Percentiles rank a stretch among this genome's conserved stretches.
Conservation (phyloP, 331 rosid genomes). For the Dryas integrifolia region DNA sequence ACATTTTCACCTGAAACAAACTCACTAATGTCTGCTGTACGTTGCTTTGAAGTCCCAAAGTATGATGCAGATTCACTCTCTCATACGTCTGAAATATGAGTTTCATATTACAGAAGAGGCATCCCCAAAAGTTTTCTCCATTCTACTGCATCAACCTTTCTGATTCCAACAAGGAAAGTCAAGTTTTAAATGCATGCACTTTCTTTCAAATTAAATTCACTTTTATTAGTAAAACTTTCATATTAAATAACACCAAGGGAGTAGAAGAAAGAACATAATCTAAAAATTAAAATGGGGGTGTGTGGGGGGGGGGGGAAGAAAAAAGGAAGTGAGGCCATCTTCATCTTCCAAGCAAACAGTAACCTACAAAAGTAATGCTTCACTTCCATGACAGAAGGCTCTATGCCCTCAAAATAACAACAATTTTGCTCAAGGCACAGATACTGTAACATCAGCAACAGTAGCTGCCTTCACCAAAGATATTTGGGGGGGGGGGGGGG, state of each 20-base stretch:
- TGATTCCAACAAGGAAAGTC: constrained; percentile 26
- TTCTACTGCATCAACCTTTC: constrained; percentile 35
- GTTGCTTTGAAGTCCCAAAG: constrained; percentile 31
- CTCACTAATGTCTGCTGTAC: constrained; percentile 22
- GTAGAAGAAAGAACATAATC: neutral
- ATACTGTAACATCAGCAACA: neutral
- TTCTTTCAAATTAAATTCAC: neutral
- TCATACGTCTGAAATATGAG: constrained; percentile 22
- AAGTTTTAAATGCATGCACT: neutral
- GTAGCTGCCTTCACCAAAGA: neutral
- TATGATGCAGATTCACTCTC: constrained; percentile 17
- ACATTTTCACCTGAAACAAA: constrained; percentile 60
- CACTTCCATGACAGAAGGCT: neutral
- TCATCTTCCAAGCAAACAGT: neutral
- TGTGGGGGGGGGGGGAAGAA: too few species aligned
- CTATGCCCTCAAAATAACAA: neutral
- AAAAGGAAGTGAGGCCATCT: neutral
- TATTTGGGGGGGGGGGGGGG: neutral
- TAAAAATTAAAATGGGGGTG: neutral
- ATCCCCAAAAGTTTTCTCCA: constrained; percentile 29
- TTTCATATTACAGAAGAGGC: constrained; percentile 25
- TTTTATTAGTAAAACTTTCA: neutral
- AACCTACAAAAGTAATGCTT: neutral
- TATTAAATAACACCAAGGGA: neutral
- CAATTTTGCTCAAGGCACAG: neutral